phyloP scores from a whole-genome alignment of 169 alveolate species.

The Plasmodium vinckei region DNA sequence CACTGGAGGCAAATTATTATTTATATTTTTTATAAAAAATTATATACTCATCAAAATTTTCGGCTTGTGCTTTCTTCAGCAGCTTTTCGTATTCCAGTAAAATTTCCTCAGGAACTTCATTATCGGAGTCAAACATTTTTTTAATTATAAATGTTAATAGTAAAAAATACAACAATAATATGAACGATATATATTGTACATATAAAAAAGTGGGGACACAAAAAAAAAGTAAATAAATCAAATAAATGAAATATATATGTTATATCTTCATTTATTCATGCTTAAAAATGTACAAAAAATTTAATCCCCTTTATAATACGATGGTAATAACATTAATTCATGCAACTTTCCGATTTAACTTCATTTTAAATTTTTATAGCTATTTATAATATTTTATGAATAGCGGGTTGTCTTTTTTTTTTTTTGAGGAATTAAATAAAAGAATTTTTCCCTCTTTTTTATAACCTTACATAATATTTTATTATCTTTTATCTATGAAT shows the following conservation, averaged over 20 bases:
- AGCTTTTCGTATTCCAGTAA: constrained; percentile 64
- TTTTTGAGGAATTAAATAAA: background rate
- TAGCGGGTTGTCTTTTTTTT: constrained; percentile 31
- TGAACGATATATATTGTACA: background rate
- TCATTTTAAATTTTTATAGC: constrained; percentile 1
- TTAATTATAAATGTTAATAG: background rate
- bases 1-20: background rate
- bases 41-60: constrained; percentile 69
- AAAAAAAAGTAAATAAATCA: constrained; percentile 9
- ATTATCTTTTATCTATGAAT: too few species aligned
- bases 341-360: constrained; percentile 5
- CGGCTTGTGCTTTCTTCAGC: constrained; percentile 48
- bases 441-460: background rate
- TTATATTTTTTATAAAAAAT: too few species aligned
- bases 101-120: constrained; percentile 57
- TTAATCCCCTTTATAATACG: constrained; percentile 9
- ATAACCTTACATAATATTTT: too few species aligned
- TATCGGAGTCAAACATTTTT: constrained; percentile 73
- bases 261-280: background rate
- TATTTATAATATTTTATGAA: constrained; percentile 15
- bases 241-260: background rate
- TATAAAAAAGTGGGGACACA: constrained; percentile 8
- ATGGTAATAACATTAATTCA: constrained; percentile 1
- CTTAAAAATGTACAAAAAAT: constrained; percentile 14
- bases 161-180: background rate